Base-by-base conservation (phyloP, 805 yeast genomes). In the Phaffomyces antillensis region DNA sequence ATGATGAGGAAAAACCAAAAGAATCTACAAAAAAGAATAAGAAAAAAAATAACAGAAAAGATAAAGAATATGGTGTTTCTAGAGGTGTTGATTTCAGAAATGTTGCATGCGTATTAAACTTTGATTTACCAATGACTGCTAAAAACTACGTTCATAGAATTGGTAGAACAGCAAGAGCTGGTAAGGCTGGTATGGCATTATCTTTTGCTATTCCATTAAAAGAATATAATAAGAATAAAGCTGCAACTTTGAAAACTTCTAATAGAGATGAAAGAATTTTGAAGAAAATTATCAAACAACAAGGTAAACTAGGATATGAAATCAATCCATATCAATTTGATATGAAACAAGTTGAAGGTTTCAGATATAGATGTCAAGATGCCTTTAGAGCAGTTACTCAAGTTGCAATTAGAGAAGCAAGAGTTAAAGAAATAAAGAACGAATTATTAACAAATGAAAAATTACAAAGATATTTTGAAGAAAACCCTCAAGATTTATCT, bases 121-220 rank as follows among this genome's bases (percentile, higher is more conserved):
- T 93, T 63, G 99, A 93, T 62, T 70, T 93, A 55, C 99, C 99
- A 36, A 76, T 86, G 4, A 81, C 95, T 10, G 82, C 97, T 6
- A 85, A 83, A 60, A 79, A 95, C 3, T 93, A 93, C 61, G 82
- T 88, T 28, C 99, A 93, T 65, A 77, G 99, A 61, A 78, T 93
- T 33, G 99, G 99, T 42, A 81, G 99, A 70, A 93, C 99, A 5
- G 99, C 99, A 6, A 81, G 99, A 67, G 98, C 96, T 8, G 96
- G 96, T 43, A 89, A 87, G 61, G 75, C 93, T 2, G 99, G 99
- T 47, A 90, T 88, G 77, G 86, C 98, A 0, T 73, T 93, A 44
- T 89, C 97, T 16, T 93, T 91, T 68, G 93, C 90, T 17, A 88
- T 91, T 24, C 86, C 93, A 25, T 67, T 71, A 31, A 85, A 82